Conservation (phyloP, 2,329 filamentous ascomycete species). For the Chrysoporthe puriensis region DNA sequence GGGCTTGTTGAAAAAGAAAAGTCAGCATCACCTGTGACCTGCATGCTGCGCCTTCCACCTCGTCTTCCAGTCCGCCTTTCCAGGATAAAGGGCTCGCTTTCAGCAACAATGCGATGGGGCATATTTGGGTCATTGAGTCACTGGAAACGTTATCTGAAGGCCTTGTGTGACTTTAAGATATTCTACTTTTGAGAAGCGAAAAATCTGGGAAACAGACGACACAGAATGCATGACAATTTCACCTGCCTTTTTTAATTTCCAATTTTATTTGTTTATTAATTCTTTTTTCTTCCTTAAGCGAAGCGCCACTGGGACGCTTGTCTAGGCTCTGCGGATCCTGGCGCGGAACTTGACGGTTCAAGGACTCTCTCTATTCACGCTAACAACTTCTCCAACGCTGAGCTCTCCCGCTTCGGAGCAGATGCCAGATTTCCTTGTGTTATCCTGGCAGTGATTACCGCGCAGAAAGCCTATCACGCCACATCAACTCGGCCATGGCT, state of each 20-base stretch:
- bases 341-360: neutral
- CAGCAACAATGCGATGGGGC: too few relatives aligned
- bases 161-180: too few relatives aligned
- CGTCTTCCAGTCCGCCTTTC: neutral
- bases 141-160: too few relatives aligned
- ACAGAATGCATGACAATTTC: too few relatives aligned
- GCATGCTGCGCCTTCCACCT: neutral
- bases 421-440: neutral
- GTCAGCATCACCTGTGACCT: neutral
- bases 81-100: neutral
- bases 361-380: neutral
- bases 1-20: neutral
- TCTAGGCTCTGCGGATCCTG: too few relatives aligned
- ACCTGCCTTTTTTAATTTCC: too few relatives aligned
- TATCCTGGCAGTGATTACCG: neutral
- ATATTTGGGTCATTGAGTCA: too few relatives aligned
- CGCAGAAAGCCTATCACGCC: constrained; percentile 2
- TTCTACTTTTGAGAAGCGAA: too few relatives aligned
- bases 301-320: too few relatives aligned
- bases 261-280: too few relatives aligned
- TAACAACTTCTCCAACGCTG: neutral
- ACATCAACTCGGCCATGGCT: constrained; percentile 15
- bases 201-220: too few relatives aligned
- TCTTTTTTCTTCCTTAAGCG: too few relatives aligned
- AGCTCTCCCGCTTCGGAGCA: neutral